These are phyloP conservation scores for Begonia peltatifolia DNA, from an alignment of 306 rosid species.

Conservation along the genomic window DNA sequence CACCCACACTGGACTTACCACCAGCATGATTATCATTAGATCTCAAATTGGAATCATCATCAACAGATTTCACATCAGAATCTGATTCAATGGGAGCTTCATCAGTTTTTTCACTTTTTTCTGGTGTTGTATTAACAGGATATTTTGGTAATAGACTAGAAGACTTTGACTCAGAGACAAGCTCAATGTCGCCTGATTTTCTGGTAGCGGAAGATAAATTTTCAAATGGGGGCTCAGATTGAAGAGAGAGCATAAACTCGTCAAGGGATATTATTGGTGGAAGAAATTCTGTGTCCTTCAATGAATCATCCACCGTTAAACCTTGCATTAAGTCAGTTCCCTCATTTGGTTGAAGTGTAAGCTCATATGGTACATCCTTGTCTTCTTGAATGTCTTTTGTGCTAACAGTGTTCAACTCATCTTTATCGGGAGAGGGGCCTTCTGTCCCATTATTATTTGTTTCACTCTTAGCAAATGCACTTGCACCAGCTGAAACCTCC, in stretches of 20 bases:
- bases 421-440: slow-evolving; percentile 17
- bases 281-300: slow-evolving; percentile 61
- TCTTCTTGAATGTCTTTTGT: slow-evolving; percentile 19
- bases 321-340: slow-evolving; percentile 56
- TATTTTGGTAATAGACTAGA: slow-evolving; percentile 22
- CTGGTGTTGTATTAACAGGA: slow-evolving; percentile 9
- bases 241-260: slow-evolving; percentile 74
- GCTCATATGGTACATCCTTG: slow-evolving; percentile 18
- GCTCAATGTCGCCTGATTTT: slow-evolving; percentile 27
- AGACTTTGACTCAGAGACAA: slow-evolving; percentile 25
- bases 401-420: slow-evolving; percentile 9
- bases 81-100: slow-evolving; percentile 11
- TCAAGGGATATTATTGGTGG: slow-evolving; percentile 78
- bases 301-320: slow-evolving; percentile 52
- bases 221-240: slow-evolving; percentile 59
- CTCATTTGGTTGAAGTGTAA: slow-evolving; percentile 42
- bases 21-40: background rate
- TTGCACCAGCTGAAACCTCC: slow-evolving; percentile 43
- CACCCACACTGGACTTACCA: background rate
- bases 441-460: slow-evolving; percentile 25
- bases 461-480: slow-evolving; percentile 20
- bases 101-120: slow-evolving; percentile 9
- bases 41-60: slow-evolving; percentile 6
- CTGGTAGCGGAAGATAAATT: slow-evolving; percentile 29
- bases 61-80: slow-evolving; percentile 16